Evolutionary conservation across 768 basidiomycete genomes (phyloP), one percentile per base, ranked within the genome.

Genomic region (Gloeostereum incarnatum): DNA sequence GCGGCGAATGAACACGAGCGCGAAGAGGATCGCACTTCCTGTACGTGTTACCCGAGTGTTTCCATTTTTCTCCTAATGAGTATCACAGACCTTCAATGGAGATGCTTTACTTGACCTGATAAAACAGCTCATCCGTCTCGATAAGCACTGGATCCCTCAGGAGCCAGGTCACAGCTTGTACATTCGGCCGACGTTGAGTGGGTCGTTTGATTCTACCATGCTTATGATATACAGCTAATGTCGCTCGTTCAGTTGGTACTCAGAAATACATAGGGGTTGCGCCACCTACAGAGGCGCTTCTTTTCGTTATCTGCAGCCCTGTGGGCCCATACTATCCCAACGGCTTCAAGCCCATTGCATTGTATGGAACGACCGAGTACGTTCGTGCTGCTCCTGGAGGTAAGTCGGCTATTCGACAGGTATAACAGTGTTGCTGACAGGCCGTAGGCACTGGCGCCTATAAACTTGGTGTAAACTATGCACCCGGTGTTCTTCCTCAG

Each of bases 1-100:
- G 91, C 80, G 79, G 52, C 79, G 93, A 19, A 92, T 98, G 91
- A 90, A 89, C 62, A 72, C 47, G 32, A 88, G 83, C 51, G 92
- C 93, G 10, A 48, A 60, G 18, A 76, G 93, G 29, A 66, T 90
- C 38, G 87, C 83, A 14, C 56, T 89, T 33, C 86, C 86, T 7
- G 85, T 85, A 43, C 40, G 76, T n/a, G n/a, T n/a, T 59, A 16
- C 24, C 35, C 10, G n/a, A 41, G 5, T 31, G 17, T 31, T 13
- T 35, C 23, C 8, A 18, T 16, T 41, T 39, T 43, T 34, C 34
- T 32, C 11, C 5, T 17, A 23, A 6, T 32, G n/a, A 41, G 36
- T 29, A 31, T 11, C 31, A 16, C 40, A 88, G 87, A 73, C 68
- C 4, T 98, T 97, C 57, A 61, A 91, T 49, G 82, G 81, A 13